These are phyloP conservation scores for Ascochyta lentis DNA, from an alignment of 2,329 filamentous ascomycete genomes.

Conservation along the genomic window DNA sequence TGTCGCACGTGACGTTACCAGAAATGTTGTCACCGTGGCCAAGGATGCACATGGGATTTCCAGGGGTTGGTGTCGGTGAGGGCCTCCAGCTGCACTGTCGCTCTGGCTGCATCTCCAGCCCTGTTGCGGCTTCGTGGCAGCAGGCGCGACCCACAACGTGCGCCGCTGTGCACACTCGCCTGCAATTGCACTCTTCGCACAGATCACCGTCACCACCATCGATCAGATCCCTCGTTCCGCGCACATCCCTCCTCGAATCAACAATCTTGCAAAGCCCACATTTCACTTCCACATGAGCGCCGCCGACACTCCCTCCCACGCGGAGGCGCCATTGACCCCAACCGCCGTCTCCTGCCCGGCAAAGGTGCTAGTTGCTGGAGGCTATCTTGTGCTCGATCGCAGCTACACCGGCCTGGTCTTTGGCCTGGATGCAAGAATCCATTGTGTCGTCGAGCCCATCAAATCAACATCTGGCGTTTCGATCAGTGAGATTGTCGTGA, in stretches of 20 bases:
- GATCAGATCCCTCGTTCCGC: slow-evolving; percentile 23
- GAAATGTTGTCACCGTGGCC: slow-evolving; percentile 6
- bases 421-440: slow-evolving; percentile 68
- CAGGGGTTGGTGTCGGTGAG: slow-evolving; percentile 15
- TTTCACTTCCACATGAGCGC: slow-evolving; percentile 23
- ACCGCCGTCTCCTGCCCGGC: slow-evolving; percentile 82
- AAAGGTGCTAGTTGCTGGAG: slow-evolving; percentile 93
- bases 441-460: slow-evolving; percentile 64
- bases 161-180: slow-evolving; percentile 22
- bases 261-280: slow-evolving; percentile 21
- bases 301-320: slow-evolving; percentile 18
- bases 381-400: slow-evolving; percentile 92
- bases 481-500: slow-evolving; percentile 77
- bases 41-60: slow-evolving; percentile 7
- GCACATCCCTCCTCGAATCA: slow-evolving; percentile 23
- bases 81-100: slow-evolving; percentile 8
- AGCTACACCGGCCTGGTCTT: slow-evolving; percentile 78
- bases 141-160: slow-evolving; percentile 23
- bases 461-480: slow-evolving; percentile 66
- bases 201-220: slow-evolving; percentile 24
- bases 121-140: slow-evolving; percentile 15
- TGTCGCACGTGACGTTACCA: slow-evolving; percentile 18
- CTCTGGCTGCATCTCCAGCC: slow-evolving; percentile 11
- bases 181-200: slow-evolving; percentile 19
- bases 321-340: slow-evolving; percentile 25